Base-by-base conservation (phyloP, 306 rosid species). In the Leucaena leucocephala region DNA sequence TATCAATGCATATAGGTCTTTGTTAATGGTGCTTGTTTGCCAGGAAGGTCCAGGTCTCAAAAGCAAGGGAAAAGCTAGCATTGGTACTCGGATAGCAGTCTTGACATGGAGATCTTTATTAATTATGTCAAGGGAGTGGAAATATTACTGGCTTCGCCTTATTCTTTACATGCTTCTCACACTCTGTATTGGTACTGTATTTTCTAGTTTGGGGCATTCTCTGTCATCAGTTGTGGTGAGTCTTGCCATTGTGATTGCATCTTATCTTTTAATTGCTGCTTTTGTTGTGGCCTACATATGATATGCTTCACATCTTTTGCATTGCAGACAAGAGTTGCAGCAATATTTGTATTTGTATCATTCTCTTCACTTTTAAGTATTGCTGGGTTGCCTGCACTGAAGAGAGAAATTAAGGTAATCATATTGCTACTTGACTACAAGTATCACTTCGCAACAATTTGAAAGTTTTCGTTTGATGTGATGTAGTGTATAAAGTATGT, bases 81-180 rank as follows among this genome's bases (percentile, higher is more conserved):
- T 21, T 85, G 90, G 90, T 54, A 91, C 97, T 4, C 85, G 94
- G 66, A 76, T 91, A 71, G 98, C 97, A n/a, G 97, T 93, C 55
- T 84, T 96, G 86, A 93, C 98, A 5, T 96, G 98, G 97, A 90
- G 99, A 85, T 96, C 99, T 3, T 86, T 96, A 84, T 85, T 96
- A 70, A 91, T 96, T 74, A 93, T 96, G 93, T 96, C 98, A 76
- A 90, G 99, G 88, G 99, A 96, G 79, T 93, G 99, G 99, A 91
- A 87, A 82, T 93, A 93, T 87, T 96, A 93, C 76, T 96, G 99
- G 99, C 94, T 96, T 77, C 98, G 97, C 67, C 99, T 96, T 78
- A 83, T 90, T 90, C 99, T 96, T 82, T 86, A 78, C 77, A 87
- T 96, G 96, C 91, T 96, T 63, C 90, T 96, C 50, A 84, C 98